phyloP scores from a whole-genome alignment of 345 rosid species.

The Citrus trifoliata region DNA sequence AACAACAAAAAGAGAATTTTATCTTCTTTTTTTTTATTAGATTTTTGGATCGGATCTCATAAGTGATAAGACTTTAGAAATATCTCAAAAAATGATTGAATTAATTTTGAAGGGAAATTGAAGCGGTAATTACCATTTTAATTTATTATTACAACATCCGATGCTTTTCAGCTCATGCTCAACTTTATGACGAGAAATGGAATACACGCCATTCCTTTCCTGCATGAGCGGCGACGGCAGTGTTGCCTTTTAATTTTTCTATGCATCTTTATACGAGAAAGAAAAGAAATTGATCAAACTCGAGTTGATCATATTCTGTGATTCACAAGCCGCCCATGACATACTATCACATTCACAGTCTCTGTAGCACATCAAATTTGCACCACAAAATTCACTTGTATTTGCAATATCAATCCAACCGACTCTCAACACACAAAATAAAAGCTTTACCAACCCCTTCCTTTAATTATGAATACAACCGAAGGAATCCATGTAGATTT shows the following conservation, averaged over 20 bases:
- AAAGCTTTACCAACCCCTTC: conserved; percentile 5
- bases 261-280: background rate
- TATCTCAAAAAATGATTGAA: background rate
- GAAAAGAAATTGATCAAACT: background rate
- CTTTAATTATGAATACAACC: background rate
- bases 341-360: background rate
- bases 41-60: too few relatives aligned
- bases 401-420: conserved; percentile 7
- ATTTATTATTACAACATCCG: background rate
- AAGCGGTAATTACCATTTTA: background rate
- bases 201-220: conserved; percentile 22
- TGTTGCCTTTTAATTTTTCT: background rate
- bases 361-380: conserved; percentile 7
- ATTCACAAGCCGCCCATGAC: conserved; percentile 28
- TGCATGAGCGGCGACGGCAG: conserved; percentile 7
- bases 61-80: background rate
- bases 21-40: background rate
- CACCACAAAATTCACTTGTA: conserved; percentile 17
- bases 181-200: background rate
- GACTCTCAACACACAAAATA: background rate
- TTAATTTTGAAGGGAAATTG: background rate
- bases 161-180: background rate
- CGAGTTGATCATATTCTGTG: conserved; percentile 15
- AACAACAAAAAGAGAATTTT: conserved; percentile 13
- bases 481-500: background rate